These are phyloP conservation scores for Udeniomyces megalosporus DNA, from an alignment of 768 basidiomycete species.

Conservation along the genomic window DNA sequence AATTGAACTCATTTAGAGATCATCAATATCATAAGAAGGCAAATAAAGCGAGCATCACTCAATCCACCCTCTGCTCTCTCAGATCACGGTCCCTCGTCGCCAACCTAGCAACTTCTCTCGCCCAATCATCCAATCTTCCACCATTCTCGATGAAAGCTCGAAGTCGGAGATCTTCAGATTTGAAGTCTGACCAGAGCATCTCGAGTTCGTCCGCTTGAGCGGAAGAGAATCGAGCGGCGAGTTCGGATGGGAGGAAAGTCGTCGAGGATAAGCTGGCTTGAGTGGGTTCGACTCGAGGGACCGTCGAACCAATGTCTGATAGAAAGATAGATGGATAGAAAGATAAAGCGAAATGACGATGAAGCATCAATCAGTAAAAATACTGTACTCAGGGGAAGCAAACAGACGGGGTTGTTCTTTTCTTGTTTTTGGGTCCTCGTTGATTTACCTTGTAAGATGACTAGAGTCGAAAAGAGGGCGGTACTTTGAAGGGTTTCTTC, in stretches of 20 bases:
- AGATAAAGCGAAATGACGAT: not conserved
- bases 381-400: too few species aligned
- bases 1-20: too few species aligned
- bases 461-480: conserved; percentile 53
- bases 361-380: not conserved
- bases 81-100: not conserved
- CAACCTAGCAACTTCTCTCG: conserved; percentile 26
- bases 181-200: conserved; percentile 25
- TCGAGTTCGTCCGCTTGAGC: conserved; percentile 20
- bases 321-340: not conserved
- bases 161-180: conserved; percentile 25
- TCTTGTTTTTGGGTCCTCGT: too few species aligned
- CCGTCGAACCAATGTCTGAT: conserved; percentile 1
- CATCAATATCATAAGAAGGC: too few species aligned
- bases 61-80: not conserved
- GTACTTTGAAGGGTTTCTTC: conserved; percentile 54
- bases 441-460: conserved; percentile 19
- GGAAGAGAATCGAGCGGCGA: conserved; percentile 25
- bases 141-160: conserved; percentile 18
- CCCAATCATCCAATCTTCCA: conserved; percentile 23
- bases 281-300: conserved; percentile 6
- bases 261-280: conserved; percentile 18
- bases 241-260: conserved; percentile 21
- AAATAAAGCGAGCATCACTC: too few species aligned
- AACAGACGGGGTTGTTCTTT: too few species aligned